These are phyloP conservation scores for Gnomoniopsis smithogilvyi DNA, from an alignment of 2,329 filamentous ascomycete genomes.

Conservation along the genomic window DNA sequence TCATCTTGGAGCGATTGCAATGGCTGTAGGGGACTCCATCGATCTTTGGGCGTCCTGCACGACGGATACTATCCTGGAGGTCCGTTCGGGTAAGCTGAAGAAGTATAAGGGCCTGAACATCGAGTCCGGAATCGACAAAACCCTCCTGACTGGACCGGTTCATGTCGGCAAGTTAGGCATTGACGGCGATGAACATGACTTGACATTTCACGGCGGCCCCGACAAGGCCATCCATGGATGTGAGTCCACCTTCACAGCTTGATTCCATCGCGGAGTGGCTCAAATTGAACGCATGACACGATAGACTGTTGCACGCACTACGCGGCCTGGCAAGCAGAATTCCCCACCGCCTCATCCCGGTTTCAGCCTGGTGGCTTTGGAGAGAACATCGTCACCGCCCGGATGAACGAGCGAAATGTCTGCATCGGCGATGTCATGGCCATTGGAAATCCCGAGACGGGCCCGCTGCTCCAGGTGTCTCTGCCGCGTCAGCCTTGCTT, in stretches of 20 bases:
- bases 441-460: conserved; percentile 42
- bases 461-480: conserved; percentile 50
- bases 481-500: conserved; percentile 64
- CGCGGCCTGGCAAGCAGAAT: conserved; percentile 47
- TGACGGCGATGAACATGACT: conserved; percentile 59
- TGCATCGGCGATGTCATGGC: conserved; percentile 62
- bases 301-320: conserved; percentile 62
- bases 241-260: conserved; percentile 28
- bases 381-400: conserved; percentile 58
- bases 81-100: conserved; percentile 56
- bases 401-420: conserved; percentile 61
- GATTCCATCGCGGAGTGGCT: too few relatives aligned
- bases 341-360: conserved; percentile 45
- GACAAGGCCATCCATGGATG: conserved; percentile 63
- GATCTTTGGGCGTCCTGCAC: conserved; percentile 41
- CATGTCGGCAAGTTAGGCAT: conserved; percentile 48
- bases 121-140: conserved; percentile 56
- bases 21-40: conserved; percentile 20
- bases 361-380: conserved; percentile 61
- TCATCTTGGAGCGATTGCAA: not conserved
- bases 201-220: conserved; percentile 56
- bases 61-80: conserved; percentile 49
- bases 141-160: conserved; percentile 38
- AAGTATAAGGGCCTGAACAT: conserved; percentile 48
- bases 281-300: not conserved